Percentiles rank a stretch among this genome's conserved stretches.
phyloP scores from a whole-genome alignment of 495 filamentous ascomycete species.

The Penicillium atrosanguineum region DNA sequence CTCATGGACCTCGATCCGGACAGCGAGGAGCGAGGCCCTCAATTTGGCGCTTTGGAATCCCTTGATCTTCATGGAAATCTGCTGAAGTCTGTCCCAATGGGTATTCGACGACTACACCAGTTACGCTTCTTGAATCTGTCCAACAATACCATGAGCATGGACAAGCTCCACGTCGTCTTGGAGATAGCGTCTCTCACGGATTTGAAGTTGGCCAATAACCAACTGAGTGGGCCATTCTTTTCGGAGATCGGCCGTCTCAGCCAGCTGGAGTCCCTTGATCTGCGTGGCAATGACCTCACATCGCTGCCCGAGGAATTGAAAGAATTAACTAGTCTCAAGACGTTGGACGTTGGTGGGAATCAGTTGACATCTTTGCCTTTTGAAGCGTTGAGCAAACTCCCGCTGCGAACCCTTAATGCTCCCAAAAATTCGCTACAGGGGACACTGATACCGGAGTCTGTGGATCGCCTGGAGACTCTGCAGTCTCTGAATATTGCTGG shows the following conservation, averaged over 20 bases:
- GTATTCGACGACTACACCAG: conserved; percentile 66
- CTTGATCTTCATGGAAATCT: conserved; percentile 86
- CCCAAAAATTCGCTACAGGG: conserved; percentile 77
- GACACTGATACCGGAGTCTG: conserved; percentile 60
- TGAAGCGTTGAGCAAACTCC: conserved; percentile 59
- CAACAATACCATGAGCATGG: conserved; percentile 72
- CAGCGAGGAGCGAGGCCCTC: conserved; percentile 61
- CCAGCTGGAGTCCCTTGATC: conserved; percentile 74
- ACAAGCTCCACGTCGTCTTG: conserved; percentile 66
- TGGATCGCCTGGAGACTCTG: conserved; percentile 57
- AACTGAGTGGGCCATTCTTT: conserved; percentile 63
- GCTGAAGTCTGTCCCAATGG: conserved; percentile 65
- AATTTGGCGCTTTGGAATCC: conserved; percentile 80
- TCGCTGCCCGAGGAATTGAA: conserved; percentile 66
- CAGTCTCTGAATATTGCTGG: conserved; percentile 72
- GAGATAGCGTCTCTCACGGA: conserved; percentile 71
- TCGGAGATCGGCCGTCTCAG: conserved; percentile 54
- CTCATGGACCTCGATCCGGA: conserved; percentile 54
- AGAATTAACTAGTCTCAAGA: conserved; percentile 61
- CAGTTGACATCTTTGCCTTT: conserved; percentile 67
- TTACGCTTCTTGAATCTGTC: conserved; percentile 83
- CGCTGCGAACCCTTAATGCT: conserved; percentile 71
- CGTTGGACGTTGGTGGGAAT: conserved; percentile 78
- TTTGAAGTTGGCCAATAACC: conserved; percentile 78
- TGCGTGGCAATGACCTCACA: conserved; percentile 79